Evolutionary conservation across 31 red algal genomes (phyloP), one percentile per base, ranked within the genome.

Genomic region (Asparagopsis taxiformis): DNA sequence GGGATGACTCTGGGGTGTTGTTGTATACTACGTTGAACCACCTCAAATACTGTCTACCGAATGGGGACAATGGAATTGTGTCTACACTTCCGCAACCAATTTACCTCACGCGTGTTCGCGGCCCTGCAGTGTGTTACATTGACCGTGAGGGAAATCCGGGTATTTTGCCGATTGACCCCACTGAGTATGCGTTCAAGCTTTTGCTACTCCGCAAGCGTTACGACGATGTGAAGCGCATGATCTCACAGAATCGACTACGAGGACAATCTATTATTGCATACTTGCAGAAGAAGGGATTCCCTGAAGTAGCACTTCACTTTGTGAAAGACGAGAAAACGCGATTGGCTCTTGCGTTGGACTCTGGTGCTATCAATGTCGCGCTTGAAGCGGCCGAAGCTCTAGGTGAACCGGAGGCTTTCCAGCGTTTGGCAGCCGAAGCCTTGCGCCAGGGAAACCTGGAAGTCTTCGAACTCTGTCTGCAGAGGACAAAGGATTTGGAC

Each of bases 141-240:
- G 91, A 98, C 57, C 91, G 95, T 7, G 87, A 93, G 53, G 95
- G 74, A 1, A 82, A 59, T 25, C 95, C 95, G 3, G 85, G 91
- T 3, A 81, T 93, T 51, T 39, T 94, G 19, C 78, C 85, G 24
- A 90, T 98, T 51, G 95, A 98, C 56, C 90, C 95, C 15, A 91
- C 95, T 26, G 95, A 98, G 62, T 94, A 87, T 70, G 80, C 91
- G 23, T 98, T 98, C 74, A 98, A 98, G 58, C 75, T 98, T 41
- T 55, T 94, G 52, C 68, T 98, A 6, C 74, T 90, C 21, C 68
- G 91, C 11, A 90, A 94, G 65, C 81, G 85, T 26, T 98, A 98
- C 72, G 95, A 94, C 63, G 85, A 91, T 53, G 95, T 98, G 25
- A 81, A 82, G 62, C 68, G 74, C 6, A 87, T 93, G 79, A 90